A percentile compares a stretch with the other conserved stretches of the same genome.
Evolutionary conservation across 179 eudicot genomes (phyloP).

Genomic region (Gypsophila paniculata): DNA sequence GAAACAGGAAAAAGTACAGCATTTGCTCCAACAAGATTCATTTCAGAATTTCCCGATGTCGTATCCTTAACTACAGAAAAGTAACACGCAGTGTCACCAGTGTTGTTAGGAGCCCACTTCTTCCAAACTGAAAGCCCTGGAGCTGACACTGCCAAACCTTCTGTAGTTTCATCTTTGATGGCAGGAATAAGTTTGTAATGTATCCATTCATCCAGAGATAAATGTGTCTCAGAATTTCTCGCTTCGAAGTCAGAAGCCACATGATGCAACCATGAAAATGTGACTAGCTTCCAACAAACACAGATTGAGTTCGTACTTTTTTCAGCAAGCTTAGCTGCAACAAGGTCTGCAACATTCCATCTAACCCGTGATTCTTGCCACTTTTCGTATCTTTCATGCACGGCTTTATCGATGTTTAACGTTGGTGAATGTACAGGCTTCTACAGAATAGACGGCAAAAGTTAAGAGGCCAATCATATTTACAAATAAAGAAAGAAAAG

Average conservation of each 20-base stretch:
- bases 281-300: slow-evolving; percentile 76
- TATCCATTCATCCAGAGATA: slow-evolving; percentile 58
- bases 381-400: slow-evolving; percentile 55
- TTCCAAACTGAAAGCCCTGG: slow-evolving; percentile 80
- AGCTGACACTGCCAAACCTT: slow-evolving; percentile 52
- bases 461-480: slow-evolving; percentile 8
- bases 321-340: slow-evolving; percentile 51
- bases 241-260: slow-evolving; percentile 19
- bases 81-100: slow-evolving; percentile 42
- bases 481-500: slow-evolving; percentile 14
- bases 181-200: slow-evolving; percentile 67
- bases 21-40: slow-evolving; percentile 49
- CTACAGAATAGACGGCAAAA: slow-evolving; percentile 35
- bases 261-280: slow-evolving; percentile 40
- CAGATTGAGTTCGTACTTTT: slow-evolving; percentile 51
- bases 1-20: slow-evolving; percentile 63
- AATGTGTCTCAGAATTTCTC: slow-evolving; percentile 21
- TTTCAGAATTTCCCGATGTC: slow-evolving; percentile 32
- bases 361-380: slow-evolving; percentile 62
- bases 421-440: slow-evolving; percentile 34
- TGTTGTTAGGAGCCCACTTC: slow-evolving; percentile 47
- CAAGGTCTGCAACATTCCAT: slow-evolving; percentile 68
- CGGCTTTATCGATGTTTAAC: slow-evolving; percentile 57
- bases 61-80: slow-evolving; percentile 62
- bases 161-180: slow-evolving; percentile 27